Percentiles rank a stretch among this genome's conserved stretches.
Conservation (phyloP, 768 basidiomycete genomes). For the Leccinum boreale region DNA sequence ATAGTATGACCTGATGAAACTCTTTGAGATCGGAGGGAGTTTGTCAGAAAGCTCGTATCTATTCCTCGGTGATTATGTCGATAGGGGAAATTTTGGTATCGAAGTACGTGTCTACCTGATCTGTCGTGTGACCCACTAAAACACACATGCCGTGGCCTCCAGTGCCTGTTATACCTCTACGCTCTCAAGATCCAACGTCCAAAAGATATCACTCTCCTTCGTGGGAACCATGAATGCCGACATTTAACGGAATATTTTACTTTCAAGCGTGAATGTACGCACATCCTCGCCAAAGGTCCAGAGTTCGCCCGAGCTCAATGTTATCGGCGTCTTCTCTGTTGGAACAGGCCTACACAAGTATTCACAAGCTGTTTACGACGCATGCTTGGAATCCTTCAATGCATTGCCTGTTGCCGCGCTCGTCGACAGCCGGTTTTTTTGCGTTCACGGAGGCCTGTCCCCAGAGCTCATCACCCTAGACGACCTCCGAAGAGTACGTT, state of each 20-base stretch:
- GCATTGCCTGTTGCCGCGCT: constrained; percentile 88
- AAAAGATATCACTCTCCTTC: constrained; percentile 73
- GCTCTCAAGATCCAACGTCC: constrained; percentile 91
- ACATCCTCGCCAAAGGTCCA: constrained; percentile 1
- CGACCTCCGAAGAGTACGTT: constrained; percentile 63
- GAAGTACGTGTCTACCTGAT: constrained; percentile 42
- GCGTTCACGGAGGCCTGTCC: constrained; percentile 94
- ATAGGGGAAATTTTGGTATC: constrained; percentile 90
- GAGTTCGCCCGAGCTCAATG: constrained; percentile 6
- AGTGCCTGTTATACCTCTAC: constrained; percentile 93
- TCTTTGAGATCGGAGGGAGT: constrained; percentile 92
- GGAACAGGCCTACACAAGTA: constrained; percentile 27
- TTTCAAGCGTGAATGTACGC: constrained; percentile 93
- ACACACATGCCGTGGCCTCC: background rate
- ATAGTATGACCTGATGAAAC: constrained; percentile 97
- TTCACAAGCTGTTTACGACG: constrained; percentile 71
- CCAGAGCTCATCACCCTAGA: constrained; percentile 79
- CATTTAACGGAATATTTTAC: constrained; percentile 98
- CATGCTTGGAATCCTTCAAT: constrained; percentile 87
- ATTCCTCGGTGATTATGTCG: constrained; percentile 96
- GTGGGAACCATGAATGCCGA: constrained; percentile 96
- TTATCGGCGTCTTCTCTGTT: constrained; percentile 10
- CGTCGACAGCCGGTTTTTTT: constrained; percentile 94
- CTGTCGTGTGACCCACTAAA: background rate
- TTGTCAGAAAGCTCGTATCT: constrained; percentile 83